Evolutionary conservation across 139 green algal species (phyloP), one percentile per base, ranked within the genome.

Genomic region (Volvox reticuliferus): DNA sequence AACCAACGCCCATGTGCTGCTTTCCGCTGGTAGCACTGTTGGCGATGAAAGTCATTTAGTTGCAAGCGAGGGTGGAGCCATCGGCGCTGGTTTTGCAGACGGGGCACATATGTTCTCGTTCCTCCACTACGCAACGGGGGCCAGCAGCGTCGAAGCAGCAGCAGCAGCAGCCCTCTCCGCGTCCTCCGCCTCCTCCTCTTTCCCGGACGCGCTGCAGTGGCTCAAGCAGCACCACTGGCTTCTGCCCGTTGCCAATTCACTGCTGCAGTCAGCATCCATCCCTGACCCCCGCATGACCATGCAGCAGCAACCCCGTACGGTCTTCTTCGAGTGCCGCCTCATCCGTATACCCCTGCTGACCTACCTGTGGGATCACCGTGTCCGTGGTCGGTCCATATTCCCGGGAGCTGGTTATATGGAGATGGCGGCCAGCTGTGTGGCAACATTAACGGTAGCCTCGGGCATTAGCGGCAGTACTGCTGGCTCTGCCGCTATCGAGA

Each of bases 391-490:
- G 17, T 62, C 91, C 62, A 44, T 92, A 1, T 90, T 98, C 62
- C 97, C 97, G 1, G 97, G 94, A 0, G 96, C 95, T 0, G 93
- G 91, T 62, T 95, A 96, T 86, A 63, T 98, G 83, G 94, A 97
- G 82, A 75, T 96, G 68, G 94, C 93, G 0, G 19, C 50, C 22
- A 50, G 18, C 24, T 89, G 81, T 62, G 81, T 87, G 17, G 81
- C 81, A 22, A n/a, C 81, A 5, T 62, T 87, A 14, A 18, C 68
- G 14, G 36, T 71, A 24, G 83, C 83, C 50, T 13, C 83, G 33
- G 18, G 13, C 6, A 36, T 28, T 2, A 28, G 12, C 21, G 30
- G 32, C 55, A n/a, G 26, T 50, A 17, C 1, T 24, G 82, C 30
- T 12, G 82, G 82, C 33, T 33, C 18, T 20, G 33, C 33, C 16